These are phyloP conservation scores for Arthrobotrys iridis DNA, from an alignment of 2,329 filamentous ascomycete species.

Conservation along the genomic window DNA sequence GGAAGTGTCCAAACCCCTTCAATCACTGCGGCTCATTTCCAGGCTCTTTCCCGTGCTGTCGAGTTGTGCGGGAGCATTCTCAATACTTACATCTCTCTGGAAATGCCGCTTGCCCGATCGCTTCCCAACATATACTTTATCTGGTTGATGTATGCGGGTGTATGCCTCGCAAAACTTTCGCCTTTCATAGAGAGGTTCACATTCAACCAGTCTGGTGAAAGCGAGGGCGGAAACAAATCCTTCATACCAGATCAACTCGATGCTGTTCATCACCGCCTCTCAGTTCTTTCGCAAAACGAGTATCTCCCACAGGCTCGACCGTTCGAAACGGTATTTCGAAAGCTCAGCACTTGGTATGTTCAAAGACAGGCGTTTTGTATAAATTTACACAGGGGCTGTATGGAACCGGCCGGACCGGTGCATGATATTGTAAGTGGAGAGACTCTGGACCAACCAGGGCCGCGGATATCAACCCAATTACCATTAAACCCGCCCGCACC, in stretches of 20 bases:
- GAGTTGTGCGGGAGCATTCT: conserved; percentile 8
- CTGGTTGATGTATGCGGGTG: conserved; percentile 7
- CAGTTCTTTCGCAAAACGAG: conserved; percentile 8
- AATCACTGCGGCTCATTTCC: conserved; percentile 4
- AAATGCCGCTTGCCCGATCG: not conserved
- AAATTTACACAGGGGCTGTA: conserved; percentile 3
- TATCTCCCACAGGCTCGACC: conserved; percentile 19
- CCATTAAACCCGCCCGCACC: not conserved
- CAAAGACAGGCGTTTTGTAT: conserved; percentile 18
- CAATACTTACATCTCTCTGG: conserved; percentile 3
- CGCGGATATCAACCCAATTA: not conserved
- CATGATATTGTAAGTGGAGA: conserved; percentile 6
- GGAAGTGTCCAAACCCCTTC: not conserved
- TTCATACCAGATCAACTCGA: conserved; percentile 5
- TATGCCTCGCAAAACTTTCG: conserved; percentile 1
- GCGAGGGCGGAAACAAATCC: not conserved
- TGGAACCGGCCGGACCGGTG: not conserved
- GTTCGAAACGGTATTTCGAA: conserved; percentile 2
- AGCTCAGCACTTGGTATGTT: conserved; percentile 13
- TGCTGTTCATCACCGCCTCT: not conserved
- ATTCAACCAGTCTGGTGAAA: not conserved
- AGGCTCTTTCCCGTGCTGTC: conserved; percentile 8
- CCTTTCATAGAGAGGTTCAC: conserved; percentile 16
- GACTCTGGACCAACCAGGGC: not conserved
- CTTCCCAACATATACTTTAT: conserved; percentile 7